Percentiles rank a stretch among this genome's conserved stretches.
Conservation (phyloP, 2,329 filamentous ascomycete genomes). For the Cladosporium sp. region DNA sequence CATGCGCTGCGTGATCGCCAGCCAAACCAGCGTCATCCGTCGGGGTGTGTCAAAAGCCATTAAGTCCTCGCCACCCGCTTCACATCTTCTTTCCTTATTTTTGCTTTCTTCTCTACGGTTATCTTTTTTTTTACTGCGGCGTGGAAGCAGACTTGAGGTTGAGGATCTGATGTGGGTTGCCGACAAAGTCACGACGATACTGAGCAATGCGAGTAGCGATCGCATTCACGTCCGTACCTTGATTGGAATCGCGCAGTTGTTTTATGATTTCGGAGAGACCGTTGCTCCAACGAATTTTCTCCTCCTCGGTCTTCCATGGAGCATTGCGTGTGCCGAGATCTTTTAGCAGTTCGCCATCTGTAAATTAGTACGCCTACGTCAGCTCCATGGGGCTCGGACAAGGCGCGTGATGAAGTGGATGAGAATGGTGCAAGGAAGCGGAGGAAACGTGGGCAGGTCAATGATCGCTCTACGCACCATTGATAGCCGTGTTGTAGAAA, state of each 20-base stretch:
- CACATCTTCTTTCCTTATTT: background rate
- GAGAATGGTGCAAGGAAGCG: background rate
- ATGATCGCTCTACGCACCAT: constrained; percentile 64
- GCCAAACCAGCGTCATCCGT: background rate
- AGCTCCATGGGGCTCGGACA: constrained; percentile 26
- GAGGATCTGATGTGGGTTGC: constrained; percentile 65
- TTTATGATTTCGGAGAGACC: constrained; percentile 65
- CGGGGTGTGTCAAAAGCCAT: background rate
- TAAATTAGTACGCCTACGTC: constrained; percentile 34
- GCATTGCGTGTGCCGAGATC: constrained; percentile 32
- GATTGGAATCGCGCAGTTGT: constrained; percentile 60
- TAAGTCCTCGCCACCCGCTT: background rate
- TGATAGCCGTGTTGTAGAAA: constrained; percentile 70
- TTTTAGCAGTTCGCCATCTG: constrained; percentile 38
- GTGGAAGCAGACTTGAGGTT: constrained; percentile 18
- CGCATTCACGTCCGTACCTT: constrained; percentile 63
- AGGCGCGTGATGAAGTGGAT: background rate
- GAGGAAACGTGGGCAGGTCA: constrained; percentile 6
- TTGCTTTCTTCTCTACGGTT: background rate
- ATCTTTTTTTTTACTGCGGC: background rate
- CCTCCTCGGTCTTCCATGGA: constrained; percentile 31
- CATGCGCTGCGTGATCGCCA: background rate
- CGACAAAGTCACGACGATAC: constrained; percentile 65
- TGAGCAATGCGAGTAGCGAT: constrained; percentile 69
- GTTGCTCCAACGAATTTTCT: constrained; percentile 53